phyloP scores from a whole-genome alignment of 106 monocot genomes.

The Dendrobium huoshanense region DNA sequence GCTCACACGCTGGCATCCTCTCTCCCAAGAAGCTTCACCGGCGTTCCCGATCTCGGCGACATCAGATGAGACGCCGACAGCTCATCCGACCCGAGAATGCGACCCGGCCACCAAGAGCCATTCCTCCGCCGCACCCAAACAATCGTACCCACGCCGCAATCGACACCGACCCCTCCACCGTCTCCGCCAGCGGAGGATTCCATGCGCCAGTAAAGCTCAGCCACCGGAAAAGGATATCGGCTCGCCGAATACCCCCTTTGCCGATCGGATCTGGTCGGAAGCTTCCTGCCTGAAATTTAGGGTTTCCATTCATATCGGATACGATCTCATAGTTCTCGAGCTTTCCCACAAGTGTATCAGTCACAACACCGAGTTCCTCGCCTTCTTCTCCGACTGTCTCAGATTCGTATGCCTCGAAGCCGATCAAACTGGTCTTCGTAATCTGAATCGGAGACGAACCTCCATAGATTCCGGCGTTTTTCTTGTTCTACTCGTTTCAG shows the following conservation, averaged over 20 bases:
- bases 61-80: constrained; percentile 25
- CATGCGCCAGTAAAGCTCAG: constrained; percentile 8
- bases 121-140: constrained; percentile 48
- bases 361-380: constrained; percentile 3
- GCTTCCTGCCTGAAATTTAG: not conserved
- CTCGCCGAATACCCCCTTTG: not conserved
- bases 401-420: not conserved
- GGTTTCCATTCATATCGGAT: constrained; percentile 8
- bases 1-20: constrained; percentile 27
- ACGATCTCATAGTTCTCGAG: not conserved
- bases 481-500: constrained; percentile 4
- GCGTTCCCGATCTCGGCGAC: constrained; percentile 27
- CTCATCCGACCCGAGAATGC: constrained; percentile 26
- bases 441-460: constrained; percentile 10
- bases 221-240: constrained; percentile 1
- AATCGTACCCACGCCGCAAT: constrained; percentile 31
- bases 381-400: not conserved
- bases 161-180: constrained; percentile 21
- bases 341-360: not conserved
- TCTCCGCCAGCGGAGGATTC: constrained; percentile 14
- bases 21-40: constrained; percentile 23
- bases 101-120: constrained; percentile 41
- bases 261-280: constrained; percentile 12
- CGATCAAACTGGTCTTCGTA: constrained; percentile 5
- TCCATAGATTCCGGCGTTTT: constrained; percentile 6